Evolutionary conservation across 108 stramenopile genomes (phyloP), one percentile per base, ranked within the genome.

Genomic region (Cyclotella sp.): DNA sequence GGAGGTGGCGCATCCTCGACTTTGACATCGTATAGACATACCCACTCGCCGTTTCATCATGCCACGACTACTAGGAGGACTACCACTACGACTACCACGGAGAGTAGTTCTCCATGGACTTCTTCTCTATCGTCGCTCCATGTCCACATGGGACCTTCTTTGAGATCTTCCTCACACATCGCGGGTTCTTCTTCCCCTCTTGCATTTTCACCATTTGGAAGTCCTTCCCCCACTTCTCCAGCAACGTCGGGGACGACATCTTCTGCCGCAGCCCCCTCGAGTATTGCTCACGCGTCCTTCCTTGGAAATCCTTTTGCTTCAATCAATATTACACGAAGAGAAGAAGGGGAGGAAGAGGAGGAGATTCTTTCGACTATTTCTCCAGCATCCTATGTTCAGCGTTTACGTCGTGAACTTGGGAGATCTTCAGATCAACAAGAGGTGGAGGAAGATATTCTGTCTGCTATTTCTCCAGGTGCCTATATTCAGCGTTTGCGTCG

Each of bases 371-470:
- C 73, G 9, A 22, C 75, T 29, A 27, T 70, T n/a, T 53, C 68
- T 21, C 76, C 76, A 9, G 61, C 68, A 11, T 62, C 76, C 0
- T 77, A 77, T 47, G 13, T 61, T 8, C 29, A 39, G 47, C 30
- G 54, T 44, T 45, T 75, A 26, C 74, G 60, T 42, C 47, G 61
- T 41, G 68, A 77, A 61, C 47, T 69, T 68, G 68, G 70, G 42
- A 46, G 18, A 15, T 8, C 5, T 24, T 26, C 1, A n/a, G 52
- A 51, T 11, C 30, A 22, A 43, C 34, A 2, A 34, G 34, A 34
- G 4, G 34, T 5, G 6, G 34, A 34, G 34, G 34, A 34, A 34
- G 34, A 34, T 5, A 34, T 34, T 6, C 34, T 34, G 6, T 34
- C 34, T 2, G 34, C 34, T 6, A 34, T 34, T 34, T 34, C 34